Conservation (phyloP, 306 rosid genomes). For the Cucumis melo region DNA sequence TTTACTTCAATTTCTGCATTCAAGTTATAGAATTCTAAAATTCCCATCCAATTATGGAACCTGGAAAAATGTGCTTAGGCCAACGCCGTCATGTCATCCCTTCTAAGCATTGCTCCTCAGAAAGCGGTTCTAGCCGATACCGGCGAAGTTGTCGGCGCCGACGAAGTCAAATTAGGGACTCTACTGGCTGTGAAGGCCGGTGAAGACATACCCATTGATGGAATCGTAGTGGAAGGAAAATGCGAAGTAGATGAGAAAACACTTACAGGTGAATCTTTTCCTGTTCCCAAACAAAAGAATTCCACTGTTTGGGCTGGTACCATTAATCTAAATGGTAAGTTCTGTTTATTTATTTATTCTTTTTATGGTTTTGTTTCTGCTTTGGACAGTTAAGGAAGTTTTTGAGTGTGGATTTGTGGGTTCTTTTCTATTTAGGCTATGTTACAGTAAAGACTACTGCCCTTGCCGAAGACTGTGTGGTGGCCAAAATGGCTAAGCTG, state of each 20-base stretch:
- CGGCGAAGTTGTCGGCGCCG: constrained; percentile 65
- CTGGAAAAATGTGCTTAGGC: constrained; percentile 37
- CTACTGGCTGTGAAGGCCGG: constrained; percentile 78
- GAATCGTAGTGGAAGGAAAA: constrained; percentile 58
- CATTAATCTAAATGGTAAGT: constrained; percentile 67
- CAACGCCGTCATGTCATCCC: constrained; percentile 66
- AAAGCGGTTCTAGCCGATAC: constrained; percentile 80
- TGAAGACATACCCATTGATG: constrained; percentile 82
- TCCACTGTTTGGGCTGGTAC: constrained; percentile 93
- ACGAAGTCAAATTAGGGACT: constrained; percentile 62
- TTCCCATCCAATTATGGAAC: neutral
- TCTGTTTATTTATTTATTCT: neutral
- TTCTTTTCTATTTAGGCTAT: constrained; percentile 43
- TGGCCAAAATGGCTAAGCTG: constrained; percentile 90
- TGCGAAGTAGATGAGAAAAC: constrained; percentile 87
- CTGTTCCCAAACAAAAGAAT: constrained; percentile 64
- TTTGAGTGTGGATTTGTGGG: constrained; percentile 5
- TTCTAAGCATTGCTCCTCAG: constrained; percentile 72
- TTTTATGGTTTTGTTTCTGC: neutral
- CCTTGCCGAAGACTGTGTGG: constrained; percentile 77
- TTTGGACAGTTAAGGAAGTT: neutral
- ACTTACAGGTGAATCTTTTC: constrained; percentile 83
- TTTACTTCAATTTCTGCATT: neutral
- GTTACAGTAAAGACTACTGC: constrained; percentile 77
- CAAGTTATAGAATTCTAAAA: neutral